Evolutionary conservation across 768 basidiomycete species (phyloP), one percentile per base, ranked within the genome.

Genomic region (Suillus occidentalis): DNA sequence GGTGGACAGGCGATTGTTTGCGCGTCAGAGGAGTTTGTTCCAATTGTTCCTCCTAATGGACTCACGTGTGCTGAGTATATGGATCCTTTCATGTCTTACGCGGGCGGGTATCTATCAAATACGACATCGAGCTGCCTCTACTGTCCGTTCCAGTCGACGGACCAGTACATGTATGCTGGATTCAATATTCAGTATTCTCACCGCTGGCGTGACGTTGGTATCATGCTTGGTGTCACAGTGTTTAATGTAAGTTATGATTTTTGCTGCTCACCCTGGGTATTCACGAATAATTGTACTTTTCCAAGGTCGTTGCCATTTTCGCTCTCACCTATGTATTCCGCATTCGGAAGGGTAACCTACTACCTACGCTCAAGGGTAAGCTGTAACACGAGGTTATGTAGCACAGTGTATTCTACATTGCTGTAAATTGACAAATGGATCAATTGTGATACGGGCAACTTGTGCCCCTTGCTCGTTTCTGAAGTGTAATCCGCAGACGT

Each of bases 151-250:
- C 72, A 79, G n/a, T 82, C 81, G 0, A 86, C 89, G 0, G 88
- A 92, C 72, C 72, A 81, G 49, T 91, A 85, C 67, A 36, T 75
- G 5, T 57, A 22, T 37, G 8, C 20, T 4, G 47, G 0, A 66
- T 90, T 92, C 76, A 89, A 87, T 68, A 88, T 92, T 39, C 80
- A 73, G 55, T 92, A 89, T 65, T 65, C 77, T 65, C 74, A 82
- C 58, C 76, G 75, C 43, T 86, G 84, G 83, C 75, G 84, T 34
- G 68, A 85, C 70, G 75, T 84, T 42, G 84, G 82, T 6, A 67
- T 86, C 52, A 70, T 87, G 69, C 76, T 76, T 66, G 82, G 72
- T 3, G 82, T 78, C 59, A 74, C 79, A 40, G 67, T 65, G 36
- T 84, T 83, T 60, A 84, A 84, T 60, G 83, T 84, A 66, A 60